Conservation (phyloP, 1,139 yeast genomes). For the Kodamaea plutei region DNA sequence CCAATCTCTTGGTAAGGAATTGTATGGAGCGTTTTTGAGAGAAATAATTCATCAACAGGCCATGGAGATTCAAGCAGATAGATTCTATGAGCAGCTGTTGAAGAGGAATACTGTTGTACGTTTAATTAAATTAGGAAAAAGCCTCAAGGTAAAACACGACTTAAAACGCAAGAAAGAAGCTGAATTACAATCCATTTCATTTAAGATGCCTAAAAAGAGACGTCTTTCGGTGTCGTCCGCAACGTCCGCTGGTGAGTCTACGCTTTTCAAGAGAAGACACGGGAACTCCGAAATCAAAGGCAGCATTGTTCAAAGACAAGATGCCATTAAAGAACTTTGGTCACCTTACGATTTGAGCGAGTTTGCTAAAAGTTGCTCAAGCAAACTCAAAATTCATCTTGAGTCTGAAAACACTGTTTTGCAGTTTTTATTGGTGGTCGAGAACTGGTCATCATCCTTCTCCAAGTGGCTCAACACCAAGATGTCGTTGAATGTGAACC, state of each 20-base stretch:
- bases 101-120: constrained; percentile 22
- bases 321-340: constrained; percentile 38
- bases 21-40: constrained; percentile 56
- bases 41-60: constrained; percentile 47
- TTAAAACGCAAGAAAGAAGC: constrained; percentile 29
- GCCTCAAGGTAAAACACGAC: constrained; percentile 19
- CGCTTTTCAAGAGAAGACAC: constrained; percentile 13
- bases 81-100: constrained; percentile 20
- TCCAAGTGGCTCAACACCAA: constrained; percentile 48
- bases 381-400: constrained; percentile 19
- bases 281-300: constrained; percentile 6
- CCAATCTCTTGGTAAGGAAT: constrained; percentile 38
- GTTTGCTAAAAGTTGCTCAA: constrained; percentile 23
- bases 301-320: constrained; percentile 23
- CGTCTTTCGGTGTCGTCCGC: constrained; percentile 14
- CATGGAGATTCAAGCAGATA: constrained; percentile 41
- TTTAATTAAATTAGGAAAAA: constrained; percentile 23
- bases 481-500: constrained; percentile 28
- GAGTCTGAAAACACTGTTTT: constrained; percentile 19
- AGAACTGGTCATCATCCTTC: constrained; percentile 38
- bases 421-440: constrained; percentile 39
- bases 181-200: constrained; percentile 41
- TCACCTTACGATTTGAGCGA: constrained; percentile 30
- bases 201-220: constrained; percentile 24
- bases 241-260: constrained; percentile 11